Evolutionary conservation across 1,284 basidiomycete genomes (phyloP).

Genomic region (Cutaneotrichosporon sp.): DNA sequence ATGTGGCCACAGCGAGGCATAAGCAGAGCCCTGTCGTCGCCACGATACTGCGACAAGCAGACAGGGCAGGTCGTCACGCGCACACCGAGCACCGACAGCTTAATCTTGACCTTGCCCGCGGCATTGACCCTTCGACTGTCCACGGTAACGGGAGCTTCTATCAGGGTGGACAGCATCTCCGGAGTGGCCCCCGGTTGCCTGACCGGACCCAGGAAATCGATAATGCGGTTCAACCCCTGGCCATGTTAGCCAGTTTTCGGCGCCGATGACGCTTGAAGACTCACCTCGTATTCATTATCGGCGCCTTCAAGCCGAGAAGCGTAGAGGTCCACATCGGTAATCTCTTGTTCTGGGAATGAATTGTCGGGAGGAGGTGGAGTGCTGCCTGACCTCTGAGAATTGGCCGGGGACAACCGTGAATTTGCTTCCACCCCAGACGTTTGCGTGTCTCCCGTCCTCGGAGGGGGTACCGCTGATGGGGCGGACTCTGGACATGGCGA

Average conservation of each 20-base stretch:
- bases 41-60: slow-evolving; percentile 70
- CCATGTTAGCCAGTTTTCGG: neutral
- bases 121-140: slow-evolving; percentile 61
- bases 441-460: too few relatives aligned
- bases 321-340: slow-evolving; percentile 59
- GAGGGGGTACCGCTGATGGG: too few relatives aligned
- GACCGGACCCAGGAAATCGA: slow-evolving; percentile 61
- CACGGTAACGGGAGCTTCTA: slow-evolving; percentile 61
- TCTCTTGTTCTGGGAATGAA: neutral
- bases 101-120: slow-evolving; percentile 71
- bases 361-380: too few relatives aligned
- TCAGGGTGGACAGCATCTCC: slow-evolving; percentile 47
- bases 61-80: slow-evolving; percentile 72
- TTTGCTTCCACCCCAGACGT: too few relatives aligned
- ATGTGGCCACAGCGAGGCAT: slow-evolving; percentile 63
- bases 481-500: too few relatives aligned
- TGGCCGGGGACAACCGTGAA: too few relatives aligned
- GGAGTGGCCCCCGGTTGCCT: slow-evolving; percentile 35
- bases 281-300: slow-evolving; percentile 59
- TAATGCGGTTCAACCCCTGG: slow-evolving; percentile 57
- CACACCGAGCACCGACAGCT: slow-evolving; percentile 64
- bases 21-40: slow-evolving; percentile 56
- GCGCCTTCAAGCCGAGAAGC: slow-evolving; percentile 54
- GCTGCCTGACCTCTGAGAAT: too few relatives aligned
- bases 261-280: slow-evolving; percentile 21